Evolutionary conservation across 2,329 filamentous ascomycete species (phyloP).

Genomic region (Cladophialophora chaetospira): DNA sequence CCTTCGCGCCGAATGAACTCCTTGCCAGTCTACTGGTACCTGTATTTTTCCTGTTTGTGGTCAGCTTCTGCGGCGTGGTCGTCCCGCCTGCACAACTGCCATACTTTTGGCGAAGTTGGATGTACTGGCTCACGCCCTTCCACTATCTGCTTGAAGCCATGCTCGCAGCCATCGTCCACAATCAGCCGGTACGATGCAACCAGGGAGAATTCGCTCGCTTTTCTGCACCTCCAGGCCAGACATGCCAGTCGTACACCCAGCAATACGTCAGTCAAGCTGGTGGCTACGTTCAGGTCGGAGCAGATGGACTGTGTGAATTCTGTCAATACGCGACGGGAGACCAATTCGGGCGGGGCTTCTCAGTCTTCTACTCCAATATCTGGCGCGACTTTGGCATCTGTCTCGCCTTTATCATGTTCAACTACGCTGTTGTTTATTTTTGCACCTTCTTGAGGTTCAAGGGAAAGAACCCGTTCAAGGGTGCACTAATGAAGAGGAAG

Average conservation of each 20-base stretch:
- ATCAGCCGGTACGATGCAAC: conserved; percentile 66
- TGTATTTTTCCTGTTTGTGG: conserved; percentile 68
- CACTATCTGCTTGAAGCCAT: conserved; percentile 79
- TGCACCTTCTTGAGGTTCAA: conserved; percentile 29
- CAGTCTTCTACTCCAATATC: conserved; percentile 59
- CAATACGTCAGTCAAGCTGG: conserved; percentile 55
- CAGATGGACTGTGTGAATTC: conserved; percentile 52
- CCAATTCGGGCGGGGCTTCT: conserved; percentile 48
- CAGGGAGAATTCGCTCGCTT: conserved; percentile 62
- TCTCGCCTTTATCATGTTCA: conserved; percentile 72
- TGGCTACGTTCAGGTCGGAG: conserved; percentile 49
- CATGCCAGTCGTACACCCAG: conserved; percentile 62
- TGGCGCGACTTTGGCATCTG: conserved; percentile 86
- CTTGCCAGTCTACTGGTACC: conserved; percentile 68
- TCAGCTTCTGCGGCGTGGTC: conserved; percentile 74
- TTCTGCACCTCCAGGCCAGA: conserved; percentile 57
- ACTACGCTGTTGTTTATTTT: conserved; percentile 43
- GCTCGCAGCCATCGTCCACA: conserved; percentile 66
- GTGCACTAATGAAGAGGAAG: conserved; percentile 18
- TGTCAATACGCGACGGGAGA: conserved; percentile 41
- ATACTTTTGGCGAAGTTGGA: conserved; percentile 65
- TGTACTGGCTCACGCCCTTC: conserved; percentile 75
- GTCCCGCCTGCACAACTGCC: conserved; percentile 67
- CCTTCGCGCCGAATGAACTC: conserved; percentile 66
- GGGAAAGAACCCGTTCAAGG: conserved; percentile 28